Conservation (phyloP, 1,284 basidiomycete genomes). For the Gomphus bonarii region DNA sequence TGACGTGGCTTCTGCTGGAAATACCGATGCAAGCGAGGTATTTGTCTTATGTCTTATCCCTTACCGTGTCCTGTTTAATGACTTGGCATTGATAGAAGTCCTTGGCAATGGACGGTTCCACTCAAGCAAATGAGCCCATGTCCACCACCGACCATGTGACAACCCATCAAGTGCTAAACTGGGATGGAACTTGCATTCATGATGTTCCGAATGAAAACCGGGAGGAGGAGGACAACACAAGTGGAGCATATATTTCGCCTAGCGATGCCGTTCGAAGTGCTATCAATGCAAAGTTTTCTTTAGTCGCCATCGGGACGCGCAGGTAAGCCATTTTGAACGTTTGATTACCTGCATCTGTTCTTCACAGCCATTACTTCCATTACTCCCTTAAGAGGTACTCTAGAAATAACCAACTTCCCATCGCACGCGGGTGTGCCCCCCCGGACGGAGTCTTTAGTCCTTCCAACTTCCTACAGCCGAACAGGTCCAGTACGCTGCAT, state of each 20-base stretch:
- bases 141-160: not conserved
- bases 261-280: constrained; percentile 51
- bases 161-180: constrained; percentile 23
- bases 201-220: constrained; percentile 50
- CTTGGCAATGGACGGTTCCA: not conserved
- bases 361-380: constrained; percentile 3
- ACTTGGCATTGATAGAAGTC: not conserved
- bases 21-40: constrained; percentile 1
- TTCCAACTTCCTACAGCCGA: constrained; percentile 47
- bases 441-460: constrained; percentile 41
- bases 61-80: not conserved
- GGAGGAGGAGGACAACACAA: constrained; percentile 66
- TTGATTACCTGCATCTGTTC: not conserved
- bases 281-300: constrained; percentile 77
- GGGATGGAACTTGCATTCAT: constrained; percentile 63
- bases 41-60: not conserved
- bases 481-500: constrained; percentile 70
- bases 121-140: not conserved
- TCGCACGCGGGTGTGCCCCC: constrained; percentile 42
- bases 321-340: constrained; percentile 34
- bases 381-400: constrained; percentile 37
- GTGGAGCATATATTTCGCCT: constrained; percentile 43
- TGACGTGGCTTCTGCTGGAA: not conserved
- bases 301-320: constrained; percentile 74
- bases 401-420: constrained; percentile 58